Conservation (phyloP, 768 basidiomycete species). For the Rhodotorula sphaerocarpa region DNA sequence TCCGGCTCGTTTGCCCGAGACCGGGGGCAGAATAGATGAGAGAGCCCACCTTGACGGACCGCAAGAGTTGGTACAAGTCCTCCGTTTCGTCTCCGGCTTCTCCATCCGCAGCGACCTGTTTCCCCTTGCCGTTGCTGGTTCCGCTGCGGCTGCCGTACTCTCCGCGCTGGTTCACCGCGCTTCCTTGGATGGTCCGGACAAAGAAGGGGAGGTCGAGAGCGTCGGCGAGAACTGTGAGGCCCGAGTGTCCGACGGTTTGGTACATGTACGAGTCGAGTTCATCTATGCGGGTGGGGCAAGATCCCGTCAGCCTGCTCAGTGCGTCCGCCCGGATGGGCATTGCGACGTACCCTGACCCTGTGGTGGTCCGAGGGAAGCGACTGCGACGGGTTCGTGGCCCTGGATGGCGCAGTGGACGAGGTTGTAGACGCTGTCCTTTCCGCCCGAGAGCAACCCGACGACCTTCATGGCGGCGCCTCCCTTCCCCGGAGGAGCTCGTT, state of each 20-base stretch:
- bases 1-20: neutral
- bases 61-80: conserved; percentile 69
- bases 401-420: conserved; percentile 77
- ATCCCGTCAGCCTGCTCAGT: neutral
- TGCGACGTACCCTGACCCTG: conserved; percentile 65
- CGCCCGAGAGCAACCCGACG: conserved; percentile 87
- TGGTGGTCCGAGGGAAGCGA: conserved; percentile 77
- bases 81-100: conserved; percentile 73
- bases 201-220: conserved; percentile 82
- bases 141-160: conserved; percentile 61
- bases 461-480: conserved; percentile 60
- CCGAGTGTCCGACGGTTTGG: conserved; percentile 97
- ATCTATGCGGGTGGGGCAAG: conserved; percentile 52
- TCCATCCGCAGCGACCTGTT: conserved; percentile 48
- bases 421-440: conserved; percentile 96
- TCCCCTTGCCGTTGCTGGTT: neutral
- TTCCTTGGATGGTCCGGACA: conserved; percentile 68
- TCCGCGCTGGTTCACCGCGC: conserved; percentile 65
- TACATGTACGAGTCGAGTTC: conserved; percentile 98
- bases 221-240: conserved; percentile 72
- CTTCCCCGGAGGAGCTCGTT: too few species aligned
- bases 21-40: neutral
- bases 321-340: neutral
- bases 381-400: conserved; percentile 76
- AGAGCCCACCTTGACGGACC: conserved; percentile 62